Evolutionary conservation across 441 rosid species (phyloP).

Genomic region (Erysimum cheiri): DNA sequence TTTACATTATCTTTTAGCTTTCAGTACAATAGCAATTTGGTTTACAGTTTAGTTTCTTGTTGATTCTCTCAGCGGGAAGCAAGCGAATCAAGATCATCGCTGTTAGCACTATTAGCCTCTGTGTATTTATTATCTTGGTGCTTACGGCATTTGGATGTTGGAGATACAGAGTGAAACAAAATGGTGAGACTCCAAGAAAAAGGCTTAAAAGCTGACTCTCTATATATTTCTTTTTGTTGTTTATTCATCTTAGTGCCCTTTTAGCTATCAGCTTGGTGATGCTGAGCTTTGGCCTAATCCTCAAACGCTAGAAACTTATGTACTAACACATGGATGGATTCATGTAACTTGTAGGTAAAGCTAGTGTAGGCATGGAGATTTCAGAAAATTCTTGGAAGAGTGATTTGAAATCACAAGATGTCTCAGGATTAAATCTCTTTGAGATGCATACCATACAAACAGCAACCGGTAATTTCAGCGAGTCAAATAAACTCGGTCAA

Average conservation of each 20-base stretch:
- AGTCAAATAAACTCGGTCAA: conserved; percentile 37
- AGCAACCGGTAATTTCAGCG: conserved; percentile 28
- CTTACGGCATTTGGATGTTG: background rate
- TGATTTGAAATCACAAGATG: conserved; percentile 20
- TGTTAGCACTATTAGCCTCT: background rate
- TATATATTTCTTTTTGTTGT: background rate
- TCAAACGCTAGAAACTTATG: background rate
- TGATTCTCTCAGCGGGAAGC: conserved; percentile 27
- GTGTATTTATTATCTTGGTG: conserved; percentile 9
- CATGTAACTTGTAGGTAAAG: conserved; percentile 9
- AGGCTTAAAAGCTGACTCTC: background rate
- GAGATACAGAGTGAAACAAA: conserved; percentile 22
- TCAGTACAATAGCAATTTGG: background rate
- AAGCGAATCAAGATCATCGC: conserved; percentile 20
- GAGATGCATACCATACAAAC: conserved; percentile 30
- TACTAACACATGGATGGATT: conserved; percentile 15
- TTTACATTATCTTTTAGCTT: background rate
- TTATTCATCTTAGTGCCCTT: background rate
- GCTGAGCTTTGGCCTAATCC: conserved; percentile 9
- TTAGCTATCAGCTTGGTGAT: background rate
- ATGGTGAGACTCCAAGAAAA: conserved; percentile 25
- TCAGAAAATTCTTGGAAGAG: conserved; percentile 26
- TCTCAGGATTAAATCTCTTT: conserved; percentile 31
- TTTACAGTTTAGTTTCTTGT: conserved; percentile 14
- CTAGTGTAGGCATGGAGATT: background rate